A percentile compares a stretch with the other conserved stretches of the same genome.
Conservation (phyloP, 176 grass and related monocot species). For the Thinopyrum elongatum region DNA sequence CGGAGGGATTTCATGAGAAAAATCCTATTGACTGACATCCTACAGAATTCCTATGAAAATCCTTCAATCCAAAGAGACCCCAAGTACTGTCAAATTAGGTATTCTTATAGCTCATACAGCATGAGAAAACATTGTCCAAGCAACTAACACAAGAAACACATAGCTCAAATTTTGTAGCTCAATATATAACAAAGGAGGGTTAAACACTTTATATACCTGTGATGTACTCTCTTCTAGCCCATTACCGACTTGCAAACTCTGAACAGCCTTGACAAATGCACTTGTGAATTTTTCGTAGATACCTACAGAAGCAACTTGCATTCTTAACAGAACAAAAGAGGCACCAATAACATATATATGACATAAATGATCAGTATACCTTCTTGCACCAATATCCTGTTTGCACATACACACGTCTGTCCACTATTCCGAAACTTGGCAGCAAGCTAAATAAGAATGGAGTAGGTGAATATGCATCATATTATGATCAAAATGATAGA, state of each 20-base stretch:
- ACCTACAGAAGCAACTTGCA: conserved; percentile 41
- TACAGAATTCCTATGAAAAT: neutral
- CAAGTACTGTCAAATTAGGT: neutral
- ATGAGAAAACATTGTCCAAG: neutral
- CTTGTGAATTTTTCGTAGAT: conserved; percentile 96
- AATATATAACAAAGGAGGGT: neutral
- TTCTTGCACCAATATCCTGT: conserved; percentile 98
- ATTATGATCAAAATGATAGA: conserved; percentile 8
- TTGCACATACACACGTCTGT: conserved; percentile 97
- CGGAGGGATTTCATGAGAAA: neutral
- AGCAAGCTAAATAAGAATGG: conserved; percentile 64
- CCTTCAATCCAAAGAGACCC: neutral
- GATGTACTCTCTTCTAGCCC: conserved; percentile 70
- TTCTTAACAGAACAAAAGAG: conserved; percentile 26
- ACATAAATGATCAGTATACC: conserved; percentile 41
- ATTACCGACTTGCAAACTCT: conserved; percentile 85
- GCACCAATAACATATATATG: conserved; percentile 12
- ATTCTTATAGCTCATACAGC: conserved; percentile 21
- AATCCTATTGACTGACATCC: neutral
- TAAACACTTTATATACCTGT: conserved; percentile 55
- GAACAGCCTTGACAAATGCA: conserved; percentile 90
- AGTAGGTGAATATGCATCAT: conserved; percentile 13
- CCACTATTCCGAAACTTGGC: conserved; percentile 98
- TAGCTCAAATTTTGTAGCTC: conserved; percentile 9
- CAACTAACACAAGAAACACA: neutral